These are phyloP conservation scores for Boletus coccyginus DNA, from an alignment of 768 basidiomycete species.

Conservation along the genomic window DNA sequence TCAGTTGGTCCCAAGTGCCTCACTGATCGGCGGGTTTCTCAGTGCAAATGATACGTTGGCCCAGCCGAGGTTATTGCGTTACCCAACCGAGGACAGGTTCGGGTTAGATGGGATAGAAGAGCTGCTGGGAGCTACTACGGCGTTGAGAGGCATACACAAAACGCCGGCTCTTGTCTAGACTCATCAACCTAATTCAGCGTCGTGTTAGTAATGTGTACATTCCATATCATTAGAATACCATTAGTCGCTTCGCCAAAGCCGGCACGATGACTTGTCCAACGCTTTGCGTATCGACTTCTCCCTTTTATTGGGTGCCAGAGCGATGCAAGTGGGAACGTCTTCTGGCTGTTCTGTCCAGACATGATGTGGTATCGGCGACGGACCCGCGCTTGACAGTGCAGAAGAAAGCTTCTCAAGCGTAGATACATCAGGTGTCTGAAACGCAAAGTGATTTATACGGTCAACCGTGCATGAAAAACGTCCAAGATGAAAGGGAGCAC, in stretches of 20 bases:
- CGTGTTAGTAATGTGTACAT: neutral
- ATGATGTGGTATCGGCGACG: conserved; percentile 36
- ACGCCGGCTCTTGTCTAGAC: neutral
- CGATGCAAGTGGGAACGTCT: conserved; percentile 40
- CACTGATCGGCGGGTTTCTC: neutral
- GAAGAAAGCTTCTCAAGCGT: conserved; percentile 33
- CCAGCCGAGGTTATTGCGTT: conserved; percentile 16
- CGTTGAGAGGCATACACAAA: conserved; percentile 1
- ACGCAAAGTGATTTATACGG: neutral
- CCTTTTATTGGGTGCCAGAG: conserved; percentile 41
- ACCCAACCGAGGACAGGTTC: conserved; percentile 44
- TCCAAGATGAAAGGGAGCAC: neutral
- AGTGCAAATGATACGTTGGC: conserved; percentile 49
- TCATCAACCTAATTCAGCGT: neutral
- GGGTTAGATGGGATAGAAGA: conserved; percentile 45
- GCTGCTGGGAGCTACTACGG: conserved; percentile 37
- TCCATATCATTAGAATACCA: neutral
- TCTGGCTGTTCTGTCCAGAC: conserved; percentile 46
- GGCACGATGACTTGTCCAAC: conserved; percentile 38
- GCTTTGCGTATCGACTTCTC: conserved; percentile 39
- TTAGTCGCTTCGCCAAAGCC: conserved; percentile 34
- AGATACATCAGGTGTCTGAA: conserved; percentile 33
- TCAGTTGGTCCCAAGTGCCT: conserved; percentile 16
- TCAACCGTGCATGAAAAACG: neutral
- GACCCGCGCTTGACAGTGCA: conserved; percentile 20